Conservation (phyloP, 2,329 filamentous ascomycete genomes). For the Bipolaris bicolor region DNA sequence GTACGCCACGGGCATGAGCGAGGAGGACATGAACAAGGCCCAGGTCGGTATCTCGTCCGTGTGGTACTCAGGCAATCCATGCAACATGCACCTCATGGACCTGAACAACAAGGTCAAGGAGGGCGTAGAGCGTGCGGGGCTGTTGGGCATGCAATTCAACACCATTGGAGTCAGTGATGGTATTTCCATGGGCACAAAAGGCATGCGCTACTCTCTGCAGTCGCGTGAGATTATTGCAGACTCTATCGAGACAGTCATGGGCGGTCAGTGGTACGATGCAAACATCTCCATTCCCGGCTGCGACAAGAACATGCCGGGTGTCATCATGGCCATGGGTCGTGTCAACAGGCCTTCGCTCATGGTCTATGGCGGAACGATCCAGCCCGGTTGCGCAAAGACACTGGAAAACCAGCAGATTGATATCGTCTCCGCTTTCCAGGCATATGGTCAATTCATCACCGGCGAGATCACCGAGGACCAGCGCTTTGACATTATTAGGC, state of each 20-base stretch:
- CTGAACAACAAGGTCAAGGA: conserved; percentile 80
- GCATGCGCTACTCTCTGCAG: conserved; percentile 95
- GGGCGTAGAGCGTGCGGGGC: conserved; percentile 74
- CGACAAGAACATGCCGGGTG: conserved; percentile 95
- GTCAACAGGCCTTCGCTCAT: conserved; percentile 94
- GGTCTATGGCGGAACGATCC: conserved; percentile 96
- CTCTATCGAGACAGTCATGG: conserved; percentile 98
- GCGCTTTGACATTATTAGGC: conserved; percentile 90
- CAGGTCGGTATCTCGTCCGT: conserved; percentile 98
- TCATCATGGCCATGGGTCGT: conserved; percentile 81
- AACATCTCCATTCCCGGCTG: conserved; percentile 97
- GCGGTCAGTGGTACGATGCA: conserved; percentile 97
- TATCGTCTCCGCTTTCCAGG: conserved; percentile 97
- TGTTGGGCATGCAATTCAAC: conserved; percentile 97
- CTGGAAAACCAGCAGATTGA: conserved; percentile 74
- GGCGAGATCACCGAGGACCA: conserved; percentile 90
- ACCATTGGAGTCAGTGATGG: conserved; percentile 97
- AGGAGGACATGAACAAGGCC: conserved; percentile 91
- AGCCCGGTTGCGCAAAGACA: conserved; percentile 84
- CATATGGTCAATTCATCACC: conserved; percentile 92
- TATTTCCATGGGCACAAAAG: conserved; percentile 97
- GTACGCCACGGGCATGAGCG: conserved; percentile 87
- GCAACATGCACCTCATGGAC: conserved; percentile 98
- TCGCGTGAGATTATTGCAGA: conserved; percentile 96
- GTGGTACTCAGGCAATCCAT: conserved; percentile 98